These are phyloP conservation scores for Colletotrichum orchidophilum DNA, from an alignment of 2,329 filamentous ascomycete species.

Conservation along the genomic window DNA sequence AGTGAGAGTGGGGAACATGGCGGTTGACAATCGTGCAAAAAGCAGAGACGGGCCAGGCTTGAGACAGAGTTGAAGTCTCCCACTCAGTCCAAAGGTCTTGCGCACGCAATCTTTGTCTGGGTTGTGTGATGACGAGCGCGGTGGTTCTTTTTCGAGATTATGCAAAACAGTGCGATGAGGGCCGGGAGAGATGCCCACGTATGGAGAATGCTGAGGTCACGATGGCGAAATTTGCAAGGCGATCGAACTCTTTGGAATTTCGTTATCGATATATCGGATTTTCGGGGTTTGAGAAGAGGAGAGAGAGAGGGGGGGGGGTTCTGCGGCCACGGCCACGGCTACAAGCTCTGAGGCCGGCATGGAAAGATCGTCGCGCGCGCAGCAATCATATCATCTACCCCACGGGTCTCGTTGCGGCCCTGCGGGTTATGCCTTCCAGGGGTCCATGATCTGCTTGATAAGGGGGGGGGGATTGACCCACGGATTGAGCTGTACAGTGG, in stretches of 20 bases:
- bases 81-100: not conserved
- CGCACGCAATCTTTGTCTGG: not conserved
- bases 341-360: not conserved
- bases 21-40: constrained; percentile 14
- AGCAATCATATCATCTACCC: not conserved
- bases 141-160: too few relatives aligned
- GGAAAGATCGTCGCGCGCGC: not conserved
- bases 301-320: not conserved
- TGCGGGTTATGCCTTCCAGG: not conserved
- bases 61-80: not conserved
- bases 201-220: not conserved
- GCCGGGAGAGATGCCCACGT: not conserved
- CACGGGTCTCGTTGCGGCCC: not conserved
- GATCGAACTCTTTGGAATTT: not conserved
- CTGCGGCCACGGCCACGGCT: not conserved
- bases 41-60: not conserved
- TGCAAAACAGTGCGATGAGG: not conserved
- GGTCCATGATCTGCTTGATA: not conserved
- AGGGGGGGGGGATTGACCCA: not conserved
- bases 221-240: not conserved
- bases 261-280: not conserved
- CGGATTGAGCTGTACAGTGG: not conserved
- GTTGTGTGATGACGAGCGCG: not conserved
- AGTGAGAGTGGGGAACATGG: not conserved
- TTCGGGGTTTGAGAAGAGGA: too few relatives aligned